Base-by-base conservation (phyloP, 306 rosid genomes). In the Gleditsia sinensis region DNA sequence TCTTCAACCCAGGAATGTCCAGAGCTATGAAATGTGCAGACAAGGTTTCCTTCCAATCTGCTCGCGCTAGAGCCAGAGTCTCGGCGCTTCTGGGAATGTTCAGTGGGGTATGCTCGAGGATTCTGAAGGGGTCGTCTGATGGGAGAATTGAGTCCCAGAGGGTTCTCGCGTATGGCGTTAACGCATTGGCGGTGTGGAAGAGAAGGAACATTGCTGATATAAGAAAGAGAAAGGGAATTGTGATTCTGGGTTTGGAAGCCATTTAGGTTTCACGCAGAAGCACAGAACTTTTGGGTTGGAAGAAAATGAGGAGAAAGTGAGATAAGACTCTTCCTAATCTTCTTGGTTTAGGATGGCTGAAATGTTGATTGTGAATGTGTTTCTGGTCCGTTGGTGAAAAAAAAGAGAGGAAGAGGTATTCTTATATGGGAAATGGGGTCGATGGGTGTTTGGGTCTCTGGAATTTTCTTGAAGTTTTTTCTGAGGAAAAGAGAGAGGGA, bases 31-130 rank as follows among this genome's bases (percentile, higher is more conserved):
- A 21, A 17, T 86, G 90, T 3, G 50, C 78, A 0, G 77, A 10
- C 0, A 77, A 8, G 0, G 83, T 86, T 60, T 83, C 86, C 51
- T 72, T 83, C 90, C 87, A 86, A 33, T 86, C 90, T 1, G 85
- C 85, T 12, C 82, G 84, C 1, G 89, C 91, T 50, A 82, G 23
- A 0, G 87, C 81, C 0, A 83, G 50, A 1, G 61, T 42, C 0
- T 79, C 88, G 5, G 68, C 1, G 5, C 59, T 75, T 21, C 24
- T 56, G 25, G 83, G 78, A 21, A 81, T 11, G 42, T 68, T 71
- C 1, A 75, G 53, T 0, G 88, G 85, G 27, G 45, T 63, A 27
- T 84, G 87, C 4, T 84, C 87, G 0, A 84, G 87, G 56, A 84
- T 75, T 64, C 81, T 67, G 69, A 88, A 83, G 0, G 88, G 88